Percentiles rank a stretch among this genome's conserved stretches.
Evolutionary conservation across 768 basidiomycete genomes (phyloP).

Genomic region (Boletus vinaceobasis): DNA sequence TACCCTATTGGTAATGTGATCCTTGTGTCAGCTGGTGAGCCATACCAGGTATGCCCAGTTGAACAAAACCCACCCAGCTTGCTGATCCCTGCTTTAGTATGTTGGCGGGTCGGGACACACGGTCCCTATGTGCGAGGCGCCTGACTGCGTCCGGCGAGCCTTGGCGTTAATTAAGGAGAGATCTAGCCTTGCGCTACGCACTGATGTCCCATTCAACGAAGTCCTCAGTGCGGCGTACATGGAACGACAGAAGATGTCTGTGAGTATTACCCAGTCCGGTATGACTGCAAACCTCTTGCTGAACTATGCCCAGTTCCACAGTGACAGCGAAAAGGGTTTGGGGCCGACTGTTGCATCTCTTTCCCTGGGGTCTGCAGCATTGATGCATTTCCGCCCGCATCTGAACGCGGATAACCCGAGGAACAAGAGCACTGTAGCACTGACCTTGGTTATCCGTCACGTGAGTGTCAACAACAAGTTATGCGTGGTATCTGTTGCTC

Average conservation of each 20-base stretch:
- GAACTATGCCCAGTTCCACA: constrained; percentile 59
- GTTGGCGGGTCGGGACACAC: constrained; percentile 76
- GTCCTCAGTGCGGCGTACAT: constrained; percentile 81
- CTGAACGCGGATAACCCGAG: constrained; percentile 34
- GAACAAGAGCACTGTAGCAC: constrained; percentile 30
- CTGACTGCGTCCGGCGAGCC: constrained; percentile 56
- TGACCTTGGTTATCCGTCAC: constrained; percentile 64
- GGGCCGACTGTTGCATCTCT: constrained; percentile 73
- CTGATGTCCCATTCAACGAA: constrained; percentile 60
- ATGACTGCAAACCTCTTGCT: background rate
- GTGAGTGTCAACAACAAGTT: constrained; percentile 36
- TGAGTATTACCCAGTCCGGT: constrained; percentile 32
- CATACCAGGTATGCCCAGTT: constrained; percentile 58
- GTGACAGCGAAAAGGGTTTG: constrained; percentile 70
- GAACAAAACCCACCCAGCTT: background rate
- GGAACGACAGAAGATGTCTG: constrained; percentile 82
- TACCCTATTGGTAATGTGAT: background rate
- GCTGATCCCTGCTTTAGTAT: constrained; percentile 47
- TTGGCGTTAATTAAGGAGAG: constrained; percentile 57
- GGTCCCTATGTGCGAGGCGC: constrained; percentile 57
- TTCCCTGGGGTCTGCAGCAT: constrained; percentile 71
- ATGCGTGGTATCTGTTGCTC: constrained; percentile 1
- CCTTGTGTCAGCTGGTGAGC: constrained; percentile 59
- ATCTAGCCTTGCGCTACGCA: constrained; percentile 43
- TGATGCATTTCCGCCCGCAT: constrained; percentile 73